Base-by-base conservation (phyloP, 495 filamentous ascomycete species). In the Cryomyces minteri region DNA sequence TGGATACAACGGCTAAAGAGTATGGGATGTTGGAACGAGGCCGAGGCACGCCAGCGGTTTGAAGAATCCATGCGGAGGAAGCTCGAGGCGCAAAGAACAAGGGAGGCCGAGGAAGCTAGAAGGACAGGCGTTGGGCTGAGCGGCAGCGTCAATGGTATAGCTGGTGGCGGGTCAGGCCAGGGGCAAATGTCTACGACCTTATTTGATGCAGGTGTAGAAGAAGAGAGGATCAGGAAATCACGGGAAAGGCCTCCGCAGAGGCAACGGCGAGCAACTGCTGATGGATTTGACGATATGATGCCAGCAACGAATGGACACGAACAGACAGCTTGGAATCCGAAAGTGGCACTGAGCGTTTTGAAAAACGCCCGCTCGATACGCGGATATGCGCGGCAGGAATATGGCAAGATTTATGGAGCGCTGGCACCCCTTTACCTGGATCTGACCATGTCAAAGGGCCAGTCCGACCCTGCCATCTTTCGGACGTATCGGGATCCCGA, bases 1-100 rank as follows among this genome's bases (percentile, higher is more conserved):
- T 99, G 90, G 90, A 80, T 95, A 40, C 77, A 81, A 45, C 73
- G 77, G 48, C 63, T 99, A 32, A 76, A 80, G 54, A 70, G 68
- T 31, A 94, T 99, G 74, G 85, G 80, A 5, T 80, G 83, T 52
- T 99, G 92, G 92, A 81, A 88, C 56, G 92, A 99, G 57, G 58
- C 63, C 5, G 90, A 94, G 56, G 90, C 90, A 0, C 71, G 88
- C 43, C 70, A 71, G 54, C 66, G 81, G 49, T 79, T 81, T 30
- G 90, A 95, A 49, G 76, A 82, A 25, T 70, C 72, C 2, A 72
- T 84, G 64, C 71, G 69, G 49, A 73, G 75, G 47, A 79, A 79
- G 50, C 65, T 76, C 18, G 76, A 84, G 43, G 66, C 73, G 10
- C 63, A 76, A 48, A 68, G 64, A 42, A 67, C 66, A 18, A 68